These are phyloP conservation scores for Aspergillus funiculosus DNA, from an alignment of 495 filamentous ascomycete species.

Conservation along the genomic window DNA sequence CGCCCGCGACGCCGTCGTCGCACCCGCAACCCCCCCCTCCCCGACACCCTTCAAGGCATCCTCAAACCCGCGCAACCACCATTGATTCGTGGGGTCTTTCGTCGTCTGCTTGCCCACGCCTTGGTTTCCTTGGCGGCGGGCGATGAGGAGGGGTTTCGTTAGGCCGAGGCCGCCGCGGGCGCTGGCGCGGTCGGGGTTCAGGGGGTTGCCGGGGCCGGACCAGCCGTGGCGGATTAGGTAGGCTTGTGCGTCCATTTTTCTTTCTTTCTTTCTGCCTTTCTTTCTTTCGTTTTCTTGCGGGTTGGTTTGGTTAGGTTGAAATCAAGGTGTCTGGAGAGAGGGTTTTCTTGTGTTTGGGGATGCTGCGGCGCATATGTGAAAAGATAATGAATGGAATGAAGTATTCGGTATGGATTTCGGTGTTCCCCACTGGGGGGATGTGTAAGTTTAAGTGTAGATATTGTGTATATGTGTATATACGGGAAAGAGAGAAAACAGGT, in stretches of 20 bases:
- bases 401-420: no score
- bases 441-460: no score
- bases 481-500: no score
- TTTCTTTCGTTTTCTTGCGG: neutral
- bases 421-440: no score
- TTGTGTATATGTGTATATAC: no score
- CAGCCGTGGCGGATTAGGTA: slow-evolving; percentile 73
- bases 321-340: neutral
- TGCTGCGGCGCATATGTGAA: no score
- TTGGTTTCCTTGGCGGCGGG: slow-evolving; percentile 60
- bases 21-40: slow-evolving; percentile 22
- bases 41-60: slow-evolving; percentile 63
- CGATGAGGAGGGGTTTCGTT: slow-evolving; percentile 60
- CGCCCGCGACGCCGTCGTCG: slow-evolving; percentile 12
- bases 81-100: slow-evolving; percentile 58
- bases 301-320: neutral
- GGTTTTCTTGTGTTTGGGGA: no score
- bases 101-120: slow-evolving; percentile 68
- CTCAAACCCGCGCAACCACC: slow-evolving; percentile 81
- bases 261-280: no score
- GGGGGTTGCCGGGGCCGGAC: slow-evolving; percentile 67
- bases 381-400: no score
- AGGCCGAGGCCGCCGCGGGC: slow-evolving; percentile 59
- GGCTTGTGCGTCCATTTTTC: slow-evolving; percentile 60
- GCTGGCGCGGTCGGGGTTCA: slow-evolving; percentile 61